Conservation (phyloP, 495 filamentous ascomycete species). For the Bacidia gigantensis region DNA sequence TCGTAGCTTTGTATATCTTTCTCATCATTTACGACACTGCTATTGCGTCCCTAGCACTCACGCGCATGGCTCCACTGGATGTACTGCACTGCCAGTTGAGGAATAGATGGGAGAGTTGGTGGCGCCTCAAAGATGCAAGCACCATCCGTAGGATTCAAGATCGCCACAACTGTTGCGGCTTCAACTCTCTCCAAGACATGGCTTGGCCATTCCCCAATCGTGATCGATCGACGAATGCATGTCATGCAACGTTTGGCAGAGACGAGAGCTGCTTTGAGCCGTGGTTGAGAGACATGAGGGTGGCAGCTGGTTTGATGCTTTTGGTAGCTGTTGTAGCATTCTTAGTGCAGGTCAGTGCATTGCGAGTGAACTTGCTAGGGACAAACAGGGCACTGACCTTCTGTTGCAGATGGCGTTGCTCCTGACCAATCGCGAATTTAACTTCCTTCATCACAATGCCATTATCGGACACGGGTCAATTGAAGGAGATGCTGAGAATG, state of each 20-base stretch:
- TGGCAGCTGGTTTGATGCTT: slow-evolving; percentile 20
- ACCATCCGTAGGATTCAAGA: slow-evolving; percentile 18
- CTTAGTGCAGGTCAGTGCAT: slow-evolving; percentile 19
- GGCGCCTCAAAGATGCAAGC: slow-evolving; percentile 9
- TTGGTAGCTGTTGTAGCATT: slow-evolving; percentile 20
- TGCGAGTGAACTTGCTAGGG: not conserved
- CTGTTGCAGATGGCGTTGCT: not conserved
- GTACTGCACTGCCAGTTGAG: slow-evolving; percentile 11
- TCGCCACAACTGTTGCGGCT: slow-evolving; percentile 17
- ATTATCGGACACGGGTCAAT: not conserved
- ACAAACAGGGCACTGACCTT: not conserved
- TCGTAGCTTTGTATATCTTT: slow-evolving; percentile 8
- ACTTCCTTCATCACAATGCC: not conserved
- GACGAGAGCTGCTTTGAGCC: slow-evolving; percentile 17
- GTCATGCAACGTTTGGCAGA: slow-evolving; percentile 12
- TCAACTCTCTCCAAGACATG: slow-evolving; percentile 10
- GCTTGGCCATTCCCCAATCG: slow-evolving; percentile 16
- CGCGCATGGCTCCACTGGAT: slow-evolving; percentile 9
- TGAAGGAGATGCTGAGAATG: not conserved
- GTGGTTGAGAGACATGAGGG: slow-evolving; percentile 20
- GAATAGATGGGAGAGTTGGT: slow-evolving; percentile 10
- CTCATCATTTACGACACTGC: slow-evolving; percentile 19
- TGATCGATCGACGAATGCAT: slow-evolving; percentile 5
- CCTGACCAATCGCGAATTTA: not conserved
- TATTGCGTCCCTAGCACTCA: slow-evolving; percentile 17